Base-by-base conservation (phyloP, 1,284 basidiomycete species). In the Vanrija humicola region DNA sequence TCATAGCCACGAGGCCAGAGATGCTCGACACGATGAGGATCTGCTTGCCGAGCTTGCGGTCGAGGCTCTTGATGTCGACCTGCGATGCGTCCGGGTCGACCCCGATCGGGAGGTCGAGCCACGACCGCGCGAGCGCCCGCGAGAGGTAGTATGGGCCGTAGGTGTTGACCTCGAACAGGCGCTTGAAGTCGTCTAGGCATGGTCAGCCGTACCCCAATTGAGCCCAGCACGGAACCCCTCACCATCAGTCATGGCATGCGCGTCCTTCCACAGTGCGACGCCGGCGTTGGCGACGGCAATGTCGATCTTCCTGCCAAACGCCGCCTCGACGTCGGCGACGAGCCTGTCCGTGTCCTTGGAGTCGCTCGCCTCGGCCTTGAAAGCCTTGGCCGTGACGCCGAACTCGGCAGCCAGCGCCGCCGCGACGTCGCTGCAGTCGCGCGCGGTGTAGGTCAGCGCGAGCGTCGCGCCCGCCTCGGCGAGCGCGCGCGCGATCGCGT, bases 11-110 rank as follows among this genome's bases (percentile, higher is more conserved):
- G 18, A 75, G 43, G 1, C 64, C 75, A 0, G 68, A 71, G 56
- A 78, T 76, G 48, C 65, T 69, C 14, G 74, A 76, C 14, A 78
- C 65, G 56, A 75, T 72, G n/a, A 77, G 54, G 50, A 78, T 71
- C 59, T 70, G 64, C 59, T 78, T 78, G 50, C 61, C 59, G n/a
- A 75, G 65, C 12, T 65, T 48, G 38, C 48, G 9, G 21, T 52
- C 51, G 43, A 23, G 7, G 29, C 25, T 28, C 15, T 43, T 34
- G 0, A 43, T 10, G 38, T 43, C 26, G 43, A 12, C 14, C 4
- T 53, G 12, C 3, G 48, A 12, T 1, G 29, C 34, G 42, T 15
- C 28, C n/a, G 55, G 19, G 38, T 46, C 28, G 18, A 66, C 46
- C 14, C 59, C 16, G 26, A 62, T 60, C 2, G 64, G 61, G 19